Percentiles rank a stretch among this genome's conserved stretches.
These are phyloP conservation scores for Ramaria rubella DNA, from an alignment of 768 basidiomycete genomes.

Conservation along the genomic window DNA sequence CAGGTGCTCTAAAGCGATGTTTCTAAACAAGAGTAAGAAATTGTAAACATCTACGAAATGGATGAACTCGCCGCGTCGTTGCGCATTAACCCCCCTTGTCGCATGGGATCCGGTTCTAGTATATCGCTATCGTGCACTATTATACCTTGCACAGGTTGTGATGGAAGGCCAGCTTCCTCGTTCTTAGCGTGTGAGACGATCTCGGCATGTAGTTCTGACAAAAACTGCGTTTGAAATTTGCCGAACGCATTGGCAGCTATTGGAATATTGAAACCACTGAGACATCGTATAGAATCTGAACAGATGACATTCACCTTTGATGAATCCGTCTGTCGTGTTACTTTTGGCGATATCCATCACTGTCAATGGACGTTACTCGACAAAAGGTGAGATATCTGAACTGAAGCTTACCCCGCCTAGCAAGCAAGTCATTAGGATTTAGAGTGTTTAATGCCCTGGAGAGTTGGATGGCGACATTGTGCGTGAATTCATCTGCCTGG, in stretches of 20 bases:
- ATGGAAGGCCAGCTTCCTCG: slow-evolving; percentile 45
- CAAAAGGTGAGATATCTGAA: neutral
- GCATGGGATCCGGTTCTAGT: slow-evolving; percentile 69
- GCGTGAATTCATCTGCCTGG: slow-evolving; percentile 43
- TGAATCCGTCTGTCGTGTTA: slow-evolving; percentile 57
- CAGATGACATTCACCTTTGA: slow-evolving; percentile 43
- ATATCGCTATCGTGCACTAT: slow-evolving; percentile 75
- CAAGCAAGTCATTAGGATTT: slow-evolving; percentile 80
- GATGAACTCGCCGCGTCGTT: slow-evolving; percentile 48
- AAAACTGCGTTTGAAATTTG: slow-evolving; percentile 74
- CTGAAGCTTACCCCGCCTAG: slow-evolving; percentile 36
- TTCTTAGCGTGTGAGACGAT: slow-evolving; percentile 67
- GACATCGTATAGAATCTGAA: slow-evolving; percentile 1
- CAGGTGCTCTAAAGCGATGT: slow-evolving; percentile 77
- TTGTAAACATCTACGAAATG: neutral
- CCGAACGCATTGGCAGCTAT: slow-evolving; percentile 76
- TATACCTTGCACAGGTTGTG: slow-evolving; percentile 67
- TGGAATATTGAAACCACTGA: slow-evolving; percentile 4
- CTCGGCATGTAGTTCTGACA: slow-evolving; percentile 73
- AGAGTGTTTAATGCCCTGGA: slow-evolving; percentile 73
- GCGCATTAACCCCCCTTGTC: slow-evolving; percentile 68
- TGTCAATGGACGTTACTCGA: neutral
- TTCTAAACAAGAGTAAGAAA: slow-evolving; percentile 35
- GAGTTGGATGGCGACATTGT: slow-evolving; percentile 70
- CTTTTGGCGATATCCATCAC: slow-evolving; percentile 78